Base-by-base conservation (phyloP, 345 rosid species). In the Brassica carinata region DNA sequence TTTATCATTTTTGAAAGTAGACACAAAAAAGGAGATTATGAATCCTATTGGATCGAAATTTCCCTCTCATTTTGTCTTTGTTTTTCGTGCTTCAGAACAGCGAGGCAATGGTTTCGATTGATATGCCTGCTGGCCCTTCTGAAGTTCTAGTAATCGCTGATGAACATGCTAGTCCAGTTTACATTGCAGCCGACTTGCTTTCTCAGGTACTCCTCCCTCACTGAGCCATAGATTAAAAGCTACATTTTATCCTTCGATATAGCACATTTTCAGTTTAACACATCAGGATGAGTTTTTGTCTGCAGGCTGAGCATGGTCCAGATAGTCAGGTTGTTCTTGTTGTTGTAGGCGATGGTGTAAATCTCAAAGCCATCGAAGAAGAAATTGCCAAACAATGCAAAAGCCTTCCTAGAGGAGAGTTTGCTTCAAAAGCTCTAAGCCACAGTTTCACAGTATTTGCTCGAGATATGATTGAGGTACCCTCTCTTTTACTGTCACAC, bases 61-160 rank as follows among this genome's bases (percentile, higher is more conserved):
- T 55, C 9, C 23, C 64, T 6, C 74, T 57, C 3, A 7, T 38
- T 57, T 74, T 77, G 64, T 6, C 59, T 27, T 34, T 51, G 6
- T 53, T 51, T 36, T 14, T 40, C 36, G 33, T 72, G 15, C 27
- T 40, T 71, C 92, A 96, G 99, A 96, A 93, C 83, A 96, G 97
- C 62, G 99, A 93, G 85, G 99, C 98, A 80, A 92, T 96, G 99
- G 82, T 96, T 78, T 93, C 98, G 1, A 96, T 96, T 82, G 99
- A 96, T 90, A 93, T 96, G 99, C 99, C 98, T 61, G 99, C 98
- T 72, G 99, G 98, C 53, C 99, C 98, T 88, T 96, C 97, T 5
- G 98, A 96, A 84, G 99, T 93, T 68, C 69, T 93, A 68, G 98
- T 96, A 59, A 90, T 93, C 84, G 99, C 98, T 51, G 98, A 96